These are phyloP conservation scores for Collariella sp. DNA, from an alignment of 495 filamentous ascomycete species.

Conservation along the genomic window DNA sequence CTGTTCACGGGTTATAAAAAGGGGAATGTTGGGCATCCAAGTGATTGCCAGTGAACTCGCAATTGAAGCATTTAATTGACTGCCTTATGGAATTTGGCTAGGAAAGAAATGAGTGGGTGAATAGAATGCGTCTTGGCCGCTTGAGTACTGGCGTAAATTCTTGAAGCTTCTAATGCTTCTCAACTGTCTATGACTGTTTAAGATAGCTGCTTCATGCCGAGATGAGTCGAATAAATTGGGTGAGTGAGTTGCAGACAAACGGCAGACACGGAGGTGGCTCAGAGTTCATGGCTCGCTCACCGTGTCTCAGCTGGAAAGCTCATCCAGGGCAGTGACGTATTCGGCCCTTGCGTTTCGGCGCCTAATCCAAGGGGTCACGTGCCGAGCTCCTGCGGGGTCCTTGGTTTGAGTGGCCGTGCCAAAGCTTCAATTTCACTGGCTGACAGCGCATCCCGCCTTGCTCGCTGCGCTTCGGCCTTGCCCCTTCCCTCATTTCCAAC, in stretches of 20 bases:
- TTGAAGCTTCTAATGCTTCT: too few relatives aligned
- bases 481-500: slow-evolving; percentile 36
- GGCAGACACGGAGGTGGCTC: slow-evolving; percentile 1
- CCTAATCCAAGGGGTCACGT: slow-evolving; percentile 15
- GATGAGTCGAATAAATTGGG: too few relatives aligned
- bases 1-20: too few relatives aligned
- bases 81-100: too few relatives aligned
- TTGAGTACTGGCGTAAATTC: too few relatives aligned
- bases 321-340: slow-evolving; percentile 6
- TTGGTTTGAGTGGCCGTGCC: slow-evolving; percentile 18
- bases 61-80: too few relatives aligned
- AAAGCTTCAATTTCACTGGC: slow-evolving; percentile 22
- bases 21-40: too few relatives aligned
- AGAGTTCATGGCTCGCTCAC: neutral
- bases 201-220: too few relatives aligned
- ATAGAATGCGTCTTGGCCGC: neutral
- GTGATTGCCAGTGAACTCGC: too few relatives aligned
- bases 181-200: too few relatives aligned
- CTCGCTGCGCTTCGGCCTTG: slow-evolving; percentile 27
- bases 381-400: slow-evolving; percentile 13
- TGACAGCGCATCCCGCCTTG: slow-evolving; percentile 28
- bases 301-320: neutral
- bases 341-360: neutral
- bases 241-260: too few relatives aligned
- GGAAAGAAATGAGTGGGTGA: neutral